Percentiles rank a stretch among this genome's conserved stretches.
Evolutionary conservation across 139 green algal species (phyloP).

Genomic region (Closterium sp.): DNA sequence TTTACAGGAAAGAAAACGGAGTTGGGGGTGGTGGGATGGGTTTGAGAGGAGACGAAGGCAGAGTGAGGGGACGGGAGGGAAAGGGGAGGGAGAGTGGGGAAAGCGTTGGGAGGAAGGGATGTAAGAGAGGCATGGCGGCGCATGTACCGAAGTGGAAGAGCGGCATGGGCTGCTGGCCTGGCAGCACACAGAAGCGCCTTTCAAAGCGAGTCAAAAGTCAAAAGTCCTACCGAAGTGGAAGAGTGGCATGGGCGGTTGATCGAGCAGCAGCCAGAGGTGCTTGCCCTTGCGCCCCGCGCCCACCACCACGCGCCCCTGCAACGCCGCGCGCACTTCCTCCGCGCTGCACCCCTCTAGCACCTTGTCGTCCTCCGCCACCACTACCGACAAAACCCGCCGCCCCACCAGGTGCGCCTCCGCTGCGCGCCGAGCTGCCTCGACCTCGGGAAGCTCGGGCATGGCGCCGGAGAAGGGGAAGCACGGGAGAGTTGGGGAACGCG

Average conservation of each 20-base stretch:
- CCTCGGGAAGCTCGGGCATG: constrained; percentile 80
- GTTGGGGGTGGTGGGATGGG: no score
- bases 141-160: constrained; percentile 1
- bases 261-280: constrained; percentile 75
- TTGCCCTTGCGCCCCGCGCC: constrained; percentile 68
- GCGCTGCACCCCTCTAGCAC: background rate
- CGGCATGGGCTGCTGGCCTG: constrained; percentile 15
- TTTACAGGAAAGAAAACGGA: no score
- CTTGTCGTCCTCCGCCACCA: constrained; percentile 20
- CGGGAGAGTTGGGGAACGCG: background rate
- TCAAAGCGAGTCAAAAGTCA: no score
- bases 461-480: background rate
- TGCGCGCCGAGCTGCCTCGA: constrained; percentile 67
- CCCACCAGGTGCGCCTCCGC: constrained; percentile 49
- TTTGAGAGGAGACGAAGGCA: background rate
- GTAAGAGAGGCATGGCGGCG: no score
- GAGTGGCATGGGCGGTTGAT: background rate
- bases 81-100: background rate
- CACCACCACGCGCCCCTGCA: background rate
- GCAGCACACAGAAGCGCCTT: no score
- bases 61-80: background rate
- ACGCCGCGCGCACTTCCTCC: background rate
- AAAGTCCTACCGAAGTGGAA: no score
- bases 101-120: no score
- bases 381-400: constrained; percentile 49